Base-by-base conservation (phyloP, 208 protist species). In the Wallacemonas sp. region DNA sequence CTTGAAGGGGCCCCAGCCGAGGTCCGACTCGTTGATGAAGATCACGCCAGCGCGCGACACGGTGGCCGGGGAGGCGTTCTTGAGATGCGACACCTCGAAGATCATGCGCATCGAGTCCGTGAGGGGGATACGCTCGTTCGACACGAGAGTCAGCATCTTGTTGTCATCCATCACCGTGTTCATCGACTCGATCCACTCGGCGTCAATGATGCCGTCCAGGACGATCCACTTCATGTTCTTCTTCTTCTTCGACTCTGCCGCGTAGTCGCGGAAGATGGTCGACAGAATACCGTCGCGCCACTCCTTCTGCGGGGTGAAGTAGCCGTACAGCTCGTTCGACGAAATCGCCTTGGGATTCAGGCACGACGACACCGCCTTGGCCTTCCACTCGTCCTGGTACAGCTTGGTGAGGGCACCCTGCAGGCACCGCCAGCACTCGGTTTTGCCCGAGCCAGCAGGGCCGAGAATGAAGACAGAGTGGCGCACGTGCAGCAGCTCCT, bases 121-220 rank as follows among this genome's bases (percentile, higher is more conserved):
- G 59, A 99, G 82, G 7, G 97, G 97, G 70, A 99, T 99, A 72
- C 98, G 96, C 74, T 99, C 98, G 70, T 99, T 99, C 20, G 90
- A 98, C 45, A 98, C 98, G 5, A 99, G 89, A 42, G 98, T 99
- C 33, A 99, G 86, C 83, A 99, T 98, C 79, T 99, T 99, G 81
- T 99, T 99, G 77, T 99, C 97, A 78, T 99, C 97, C 96, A 99
- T 99, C 29, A 99, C 98, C 32, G 98, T 99, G 89, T 99, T 99
- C 91, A 99, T 97, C 28, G 98, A 99, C 81, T 99, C 98, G 77
- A 99, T 99, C 98, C 98, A 99, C 74, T 98, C 94, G 1, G 98
- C 92, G 79, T 99, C 98, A 65, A 99, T 98, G 85, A 99, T 97
- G 70, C 93, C 98, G 76, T 99, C 98, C 29, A 99, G 85, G 18